Evolutionary conservation across 2,329 filamentous ascomycete genomes (phyloP), one percentile per base, ranked within the genome.

Genomic region (Aspergillus ustus): DNA sequence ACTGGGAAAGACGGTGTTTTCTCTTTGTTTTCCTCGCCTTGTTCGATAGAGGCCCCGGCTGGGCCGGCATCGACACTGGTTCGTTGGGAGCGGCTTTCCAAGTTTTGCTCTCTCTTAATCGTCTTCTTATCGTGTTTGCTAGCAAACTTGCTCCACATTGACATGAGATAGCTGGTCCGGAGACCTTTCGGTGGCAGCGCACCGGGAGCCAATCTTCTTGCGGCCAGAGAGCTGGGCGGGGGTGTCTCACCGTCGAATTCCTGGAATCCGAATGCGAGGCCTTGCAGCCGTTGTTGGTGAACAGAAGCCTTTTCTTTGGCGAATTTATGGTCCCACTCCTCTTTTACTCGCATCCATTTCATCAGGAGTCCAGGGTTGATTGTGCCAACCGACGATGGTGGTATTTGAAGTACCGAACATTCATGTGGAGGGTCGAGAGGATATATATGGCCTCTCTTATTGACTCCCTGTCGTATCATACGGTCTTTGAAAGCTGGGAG

Each of bases 391-490:
- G 89, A 84, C 6, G 84, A 80, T 1, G 84, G 80, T 1, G 85
- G 78, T 20, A 96, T 78, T 68, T 87, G 78, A 77, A 97, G 66
- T 67, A 91, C 84, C 0, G 86, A 82, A 0, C 97, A 82, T 3
- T 91, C 85, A 0, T 83, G 80, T 20, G 87, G 83, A 0, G 87
- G 82, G 0, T 86, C 83, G 5, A 99, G 82, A 0, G 87, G 84
- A 61, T 89, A 87, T 22, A 93, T 88, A 13, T 84, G 83, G 5
- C 95, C 95, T 71, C 94, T 87, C 1, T 90, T 84, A 63, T 91
- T 91, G 20, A 98, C 89, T 29, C 90, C 84, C 74, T 99, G 93
- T 8, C 95, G 89, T 63, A 99, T 93, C 93, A 98, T 97, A 74
- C 96, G 89, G 62, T 90, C 83, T 56, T 87, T 84, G 76, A 97